These are phyloP conservation scores for Cylindrotheca fusiformis DNA, from an alignment of 108 stramenopile species.

Conservation along the genomic window DNA sequence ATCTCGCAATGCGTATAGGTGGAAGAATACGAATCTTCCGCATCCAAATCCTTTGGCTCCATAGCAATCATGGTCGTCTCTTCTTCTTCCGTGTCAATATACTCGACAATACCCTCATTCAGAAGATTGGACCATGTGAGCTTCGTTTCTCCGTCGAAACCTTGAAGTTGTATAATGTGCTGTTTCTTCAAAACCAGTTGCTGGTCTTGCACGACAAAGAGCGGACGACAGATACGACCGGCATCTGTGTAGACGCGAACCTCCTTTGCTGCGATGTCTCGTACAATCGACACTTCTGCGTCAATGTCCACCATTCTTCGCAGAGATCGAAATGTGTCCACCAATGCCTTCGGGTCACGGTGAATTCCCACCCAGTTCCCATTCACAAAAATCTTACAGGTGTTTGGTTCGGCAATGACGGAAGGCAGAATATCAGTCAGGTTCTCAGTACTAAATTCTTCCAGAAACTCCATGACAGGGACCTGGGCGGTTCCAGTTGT, in stretches of 20 bases:
- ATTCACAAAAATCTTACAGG: constrained; percentile 98
- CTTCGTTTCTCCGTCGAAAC: constrained; percentile 65
- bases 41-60: constrained; percentile 90
- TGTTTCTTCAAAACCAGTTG: constrained; percentile 81
- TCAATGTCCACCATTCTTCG: constrained; percentile 95
- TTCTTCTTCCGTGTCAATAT: constrained; percentile 99
- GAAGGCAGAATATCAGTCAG: constrained; percentile 87
- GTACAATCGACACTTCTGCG: constrained; percentile 94
- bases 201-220: constrained; percentile 92
- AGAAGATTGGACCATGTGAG: constrained; percentile 90
- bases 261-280: constrained; percentile 93
- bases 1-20: constrained; percentile 99
- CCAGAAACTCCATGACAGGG: constrained; percentile 93
- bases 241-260: constrained; percentile 98
- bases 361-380: constrained; percentile 99
- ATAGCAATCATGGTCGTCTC: constrained; percentile 99
- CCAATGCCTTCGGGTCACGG: constrained; percentile 89
- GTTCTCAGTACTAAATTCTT: constrained; percentile 94
- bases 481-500: constrained; percentile 93
- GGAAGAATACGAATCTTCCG: constrained; percentile 84
- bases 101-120: constrained; percentile 94
- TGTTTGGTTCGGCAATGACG: constrained; percentile 91
- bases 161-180: constrained; percentile 80
- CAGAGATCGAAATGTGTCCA: constrained; percentile 87
- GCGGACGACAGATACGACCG: constrained; percentile 97